These are phyloP conservation scores for Yamadazyma dushanensis DNA, from an alignment of 1,139 yeast genomes.

Conservation along the genomic window DNA sequence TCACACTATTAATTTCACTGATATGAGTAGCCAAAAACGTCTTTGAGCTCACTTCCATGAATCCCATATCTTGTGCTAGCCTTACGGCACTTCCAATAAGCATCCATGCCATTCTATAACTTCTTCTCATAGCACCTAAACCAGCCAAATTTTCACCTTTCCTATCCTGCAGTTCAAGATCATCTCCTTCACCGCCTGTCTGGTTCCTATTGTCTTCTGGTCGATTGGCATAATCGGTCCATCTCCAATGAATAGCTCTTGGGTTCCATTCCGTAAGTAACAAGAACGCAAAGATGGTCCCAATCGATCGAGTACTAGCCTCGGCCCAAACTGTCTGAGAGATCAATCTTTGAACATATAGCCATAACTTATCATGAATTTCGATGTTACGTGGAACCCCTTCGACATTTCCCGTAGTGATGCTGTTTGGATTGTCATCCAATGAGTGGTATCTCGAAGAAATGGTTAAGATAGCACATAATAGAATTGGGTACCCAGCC, in stretches of 20 bases:
- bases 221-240: constrained; percentile 81
- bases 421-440: constrained; percentile 31
- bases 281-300: constrained; percentile 81
- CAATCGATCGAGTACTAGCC: constrained; percentile 83
- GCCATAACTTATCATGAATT: constrained; percentile 80
- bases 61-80: constrained; percentile 83
- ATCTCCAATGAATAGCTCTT: constrained; percentile 85
- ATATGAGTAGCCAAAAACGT: constrained; percentile 82
- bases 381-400: constrained; percentile 51
- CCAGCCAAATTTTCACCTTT: constrained; percentile 60
- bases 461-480: constrained; percentile 79
- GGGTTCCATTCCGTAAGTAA: constrained; percentile 96
- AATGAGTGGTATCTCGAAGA: constrained; percentile 72
- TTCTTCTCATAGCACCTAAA: constrained; percentile 79
- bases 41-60: constrained; percentile 70
- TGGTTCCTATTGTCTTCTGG: constrained; percentile 37
- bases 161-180: constrained; percentile 12
- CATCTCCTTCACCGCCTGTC: constrained; percentile 12
- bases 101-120: constrained; percentile 94
- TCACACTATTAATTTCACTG: constrained; percentile 75
- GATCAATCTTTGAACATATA: constrained; percentile 75
- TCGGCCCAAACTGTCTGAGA: constrained; percentile 95
- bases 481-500: constrained; percentile 75
- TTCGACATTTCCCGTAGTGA: constrained; percentile 24
- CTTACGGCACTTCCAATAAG: constrained; percentile 84